Percentiles rank a stretch among this genome's conserved stretches.
phyloP scores from a whole-genome alignment of 768 basidiomycete genomes.

The Daedalea quercina region DNA sequence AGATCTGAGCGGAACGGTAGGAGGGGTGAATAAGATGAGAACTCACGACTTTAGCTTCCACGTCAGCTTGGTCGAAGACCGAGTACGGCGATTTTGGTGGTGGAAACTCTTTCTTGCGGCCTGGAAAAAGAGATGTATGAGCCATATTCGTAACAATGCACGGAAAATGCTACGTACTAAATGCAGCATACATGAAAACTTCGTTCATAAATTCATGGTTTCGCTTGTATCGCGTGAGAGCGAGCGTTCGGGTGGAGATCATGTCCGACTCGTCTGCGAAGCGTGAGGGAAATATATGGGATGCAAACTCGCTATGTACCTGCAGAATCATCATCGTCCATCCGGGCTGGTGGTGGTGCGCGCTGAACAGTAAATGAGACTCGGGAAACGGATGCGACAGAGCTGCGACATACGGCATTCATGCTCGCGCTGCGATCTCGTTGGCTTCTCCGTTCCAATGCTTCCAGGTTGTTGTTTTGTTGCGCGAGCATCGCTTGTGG shows the following conservation, averaged over 20 bases:
- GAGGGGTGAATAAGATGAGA: neutral
- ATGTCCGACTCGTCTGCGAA: conserved; percentile 34
- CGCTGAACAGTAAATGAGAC: conserved; percentile 14
- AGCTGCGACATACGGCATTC: conserved; percentile 25
- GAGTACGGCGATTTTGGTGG: conserved; percentile 44
- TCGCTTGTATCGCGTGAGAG: conserved; percentile 64
- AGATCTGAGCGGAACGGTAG: neutral
- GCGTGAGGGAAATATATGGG: neutral
- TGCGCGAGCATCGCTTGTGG: conserved; percentile 67
- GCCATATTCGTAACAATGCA: neutral
- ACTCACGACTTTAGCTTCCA: conserved; percentile 53
- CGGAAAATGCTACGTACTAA: conserved; percentile 30
- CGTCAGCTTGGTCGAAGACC: conserved; percentile 50
- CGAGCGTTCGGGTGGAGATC: conserved; percentile 67
- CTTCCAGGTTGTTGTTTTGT: conserved; percentile 68
- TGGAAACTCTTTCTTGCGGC: conserved; percentile 34
- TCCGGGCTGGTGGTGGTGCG: conserved; percentile 22
- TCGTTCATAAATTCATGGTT: conserved; percentile 86
- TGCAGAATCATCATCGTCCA: conserved; percentile 61
- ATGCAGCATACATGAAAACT: conserved; percentile 70
- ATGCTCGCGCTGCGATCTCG: conserved; percentile 40
- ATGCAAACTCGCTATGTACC: conserved; percentile 28
- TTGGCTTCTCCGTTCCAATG: conserved; percentile 49
- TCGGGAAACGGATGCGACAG: neutral
- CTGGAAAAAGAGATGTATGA: conserved; percentile 20